These are phyloP conservation scores for Dendrothele bispora DNA, from an alignment of 768 basidiomycete species.

Conservation along the genomic window DNA sequence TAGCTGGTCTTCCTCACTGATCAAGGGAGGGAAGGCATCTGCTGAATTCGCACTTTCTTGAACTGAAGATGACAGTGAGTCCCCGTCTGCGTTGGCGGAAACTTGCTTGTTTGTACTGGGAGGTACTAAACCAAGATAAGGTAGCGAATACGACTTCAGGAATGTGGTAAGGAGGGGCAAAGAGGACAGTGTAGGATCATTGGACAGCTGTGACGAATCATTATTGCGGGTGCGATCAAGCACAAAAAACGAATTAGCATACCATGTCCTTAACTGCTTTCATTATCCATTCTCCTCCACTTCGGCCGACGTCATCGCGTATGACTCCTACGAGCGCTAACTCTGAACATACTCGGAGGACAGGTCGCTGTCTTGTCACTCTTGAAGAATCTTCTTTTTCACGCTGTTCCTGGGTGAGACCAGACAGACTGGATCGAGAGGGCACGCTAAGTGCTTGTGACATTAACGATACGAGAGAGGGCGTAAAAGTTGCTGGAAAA, in stretches of 20 bases:
- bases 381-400: constrained; percentile 90
- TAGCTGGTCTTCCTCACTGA: constrained; percentile 67
- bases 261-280: constrained; percentile 85
- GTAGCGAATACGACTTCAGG: constrained; percentile 87
- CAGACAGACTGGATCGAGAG: constrained; percentile 52
- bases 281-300: constrained; percentile 89
- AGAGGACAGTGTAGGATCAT: constrained; percentile 84
- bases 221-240: constrained; percentile 12
- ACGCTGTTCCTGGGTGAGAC: constrained; percentile 70
- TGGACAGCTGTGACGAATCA: constrained; percentile 62
- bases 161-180: constrained; percentile 90
- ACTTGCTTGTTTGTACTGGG: constrained; percentile 58
- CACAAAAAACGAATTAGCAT: constrained; percentile 23
- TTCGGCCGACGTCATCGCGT: constrained; percentile 64
- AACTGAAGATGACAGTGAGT: constrained; percentile 46
- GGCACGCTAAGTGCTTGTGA: constrained; percentile 59
- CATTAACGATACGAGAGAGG: constrained; percentile 62
- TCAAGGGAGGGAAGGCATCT: constrained; percentile 37
- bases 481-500: constrained; percentile 79
- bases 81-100: constrained; percentile 51
- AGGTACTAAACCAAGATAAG: constrained; percentile 80
- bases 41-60: constrained; percentile 21
- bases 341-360: constrained; percentile 87
- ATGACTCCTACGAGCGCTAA: constrained; percentile 87
- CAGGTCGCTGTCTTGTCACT: constrained; percentile 77